phyloP scores from a whole-genome alignment of 352 stramenopile genomes.

The Achlya hypogyna region DNA sequence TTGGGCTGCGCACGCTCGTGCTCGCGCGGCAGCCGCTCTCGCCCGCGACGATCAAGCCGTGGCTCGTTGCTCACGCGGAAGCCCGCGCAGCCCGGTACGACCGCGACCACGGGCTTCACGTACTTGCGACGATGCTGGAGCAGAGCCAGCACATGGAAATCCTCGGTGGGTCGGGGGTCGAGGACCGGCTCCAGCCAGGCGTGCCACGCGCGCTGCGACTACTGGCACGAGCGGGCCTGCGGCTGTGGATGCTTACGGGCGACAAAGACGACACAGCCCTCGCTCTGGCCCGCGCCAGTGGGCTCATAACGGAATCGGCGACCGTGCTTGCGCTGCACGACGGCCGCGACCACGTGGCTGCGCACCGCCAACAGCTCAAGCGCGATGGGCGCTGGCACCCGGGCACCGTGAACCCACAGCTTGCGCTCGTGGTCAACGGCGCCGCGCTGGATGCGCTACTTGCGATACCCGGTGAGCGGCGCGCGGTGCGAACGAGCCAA shows the following conservation, averaged over 20 bases:
- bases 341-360: conserved; percentile 72
- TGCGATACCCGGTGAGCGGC: conserved; percentile 23
- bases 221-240: conserved; percentile 92
- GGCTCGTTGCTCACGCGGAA: not conserved
- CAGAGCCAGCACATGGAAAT: conserved; percentile 61
- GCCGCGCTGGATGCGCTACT: conserved; percentile 64
- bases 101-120: conserved; percentile 44
- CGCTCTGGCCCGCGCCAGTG: conserved; percentile 96
- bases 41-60: not conserved
- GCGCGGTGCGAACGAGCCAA: not conserved
- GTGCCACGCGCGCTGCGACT: conserved; percentile 93
- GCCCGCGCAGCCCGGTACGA: not conserved
- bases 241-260: conserved; percentile 98
- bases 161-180: conserved; percentile 93
- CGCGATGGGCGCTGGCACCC: conserved; percentile 67
- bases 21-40: conserved; percentile 34
- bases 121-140: conserved; percentile 60
- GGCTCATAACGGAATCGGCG: conserved; percentile 51
- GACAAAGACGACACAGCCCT: conserved; percentile 99
- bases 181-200: conserved; percentile 95
- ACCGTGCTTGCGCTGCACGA: conserved; percentile 64
- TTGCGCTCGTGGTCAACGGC: conserved; percentile 69
- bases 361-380: conserved; percentile 61
- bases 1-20: conserved; percentile 77
- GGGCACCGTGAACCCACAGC: conserved; percentile 48